Percentiles rank a stretch among this genome's conserved stretches.
Conservation (phyloP, 2,329 filamentous ascomycete species). For the Podosphaera fusca region DNA sequence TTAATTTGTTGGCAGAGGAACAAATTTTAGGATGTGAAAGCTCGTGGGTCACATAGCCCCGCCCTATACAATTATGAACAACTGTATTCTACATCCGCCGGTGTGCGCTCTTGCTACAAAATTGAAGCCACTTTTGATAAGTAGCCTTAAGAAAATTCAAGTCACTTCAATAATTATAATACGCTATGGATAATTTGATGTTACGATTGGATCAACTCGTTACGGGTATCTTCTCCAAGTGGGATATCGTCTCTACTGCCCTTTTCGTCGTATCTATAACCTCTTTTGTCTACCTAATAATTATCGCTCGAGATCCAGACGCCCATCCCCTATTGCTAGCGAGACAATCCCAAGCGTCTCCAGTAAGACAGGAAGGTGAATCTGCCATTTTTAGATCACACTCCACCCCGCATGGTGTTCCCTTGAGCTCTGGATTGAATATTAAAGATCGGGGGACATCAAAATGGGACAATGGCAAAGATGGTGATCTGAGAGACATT, state of each 20-base stretch:
- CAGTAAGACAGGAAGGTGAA: slow-evolving; percentile 63
- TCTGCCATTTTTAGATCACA: slow-evolving; percentile 71
- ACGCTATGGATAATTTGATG: slow-evolving; percentile 26
- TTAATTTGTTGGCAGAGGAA: no score
- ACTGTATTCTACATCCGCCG: no score
- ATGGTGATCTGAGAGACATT: slow-evolving; percentile 78
- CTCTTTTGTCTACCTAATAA: slow-evolving; percentile 47
- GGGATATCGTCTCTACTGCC: slow-evolving; percentile 59
- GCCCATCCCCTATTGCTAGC: slow-evolving; percentile 78
- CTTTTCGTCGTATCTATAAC: slow-evolving; percentile 43
- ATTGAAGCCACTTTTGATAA: no score
- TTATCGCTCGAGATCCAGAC: slow-evolving; percentile 59
- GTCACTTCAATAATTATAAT: not conserved
- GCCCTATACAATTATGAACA: no score
- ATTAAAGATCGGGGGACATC: slow-evolving; percentile 61
- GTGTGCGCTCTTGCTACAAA: no score
- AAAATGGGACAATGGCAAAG: slow-evolving; percentile 61
- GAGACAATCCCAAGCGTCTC: slow-evolving; percentile 56
- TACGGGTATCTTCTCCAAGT: slow-evolving; percentile 47
- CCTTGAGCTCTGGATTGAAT: slow-evolving; percentile 52
- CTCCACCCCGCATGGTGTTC: slow-evolving; percentile 65
- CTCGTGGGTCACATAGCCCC: no score
- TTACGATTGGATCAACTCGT: slow-evolving; percentile 50
- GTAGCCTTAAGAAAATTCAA: no score
- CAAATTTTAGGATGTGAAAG: no score